Evolutionary conservation across 1,139 yeast species (phyloP), one percentile per base, ranked within the genome.

Genomic region (Candida mesenterica): DNA sequence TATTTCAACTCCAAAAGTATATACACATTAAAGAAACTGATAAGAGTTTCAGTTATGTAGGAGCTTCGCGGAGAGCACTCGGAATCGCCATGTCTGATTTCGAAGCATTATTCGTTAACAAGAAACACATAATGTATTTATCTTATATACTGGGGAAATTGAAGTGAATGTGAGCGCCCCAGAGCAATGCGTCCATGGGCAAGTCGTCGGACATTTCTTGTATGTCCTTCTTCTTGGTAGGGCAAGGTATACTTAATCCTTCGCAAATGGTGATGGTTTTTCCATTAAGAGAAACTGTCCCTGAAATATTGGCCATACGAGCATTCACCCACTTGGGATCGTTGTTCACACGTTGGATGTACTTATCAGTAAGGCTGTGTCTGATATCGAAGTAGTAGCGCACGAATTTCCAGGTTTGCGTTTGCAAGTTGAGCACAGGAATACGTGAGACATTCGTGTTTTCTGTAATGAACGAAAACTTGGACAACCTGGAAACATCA

Each of bases 401-500:
- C 43, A 61, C 47, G 42, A 65, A 70, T 30, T 61, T 57, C 75
- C 75, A 70, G 3, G 68, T 65, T 45, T 68, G 75, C 1, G 75
- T 65, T 32, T 59, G 62, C 29, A 69, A 50, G 43, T 68, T 68
- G 33, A 66, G 57, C 4, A 60, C 65, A 13, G 68, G 57, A 15
- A 70, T 48, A 31, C 75, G 52, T 33, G 63, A 53, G 9, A 60
- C 45, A 31, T 65, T 57, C 26, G 55, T 38, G 42, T 62, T 60
- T 30, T 57, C 53, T 2, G 62, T 44, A 1, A 55, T 48, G 24
- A 68, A 43, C 36, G 58, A 62, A 30, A 63, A 55, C 46, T 58
- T 54, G 4, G 63, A 41, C 25, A 68, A 48, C 31, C 68, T 50
- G 4, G 69, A 51, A 3, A 69, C 59, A 44, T 70, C 75, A 38